These are phyloP conservation scores for Boechera divaricarpa DNA, from an alignment of 345 rosid species.

Conservation along the genomic window DNA sequence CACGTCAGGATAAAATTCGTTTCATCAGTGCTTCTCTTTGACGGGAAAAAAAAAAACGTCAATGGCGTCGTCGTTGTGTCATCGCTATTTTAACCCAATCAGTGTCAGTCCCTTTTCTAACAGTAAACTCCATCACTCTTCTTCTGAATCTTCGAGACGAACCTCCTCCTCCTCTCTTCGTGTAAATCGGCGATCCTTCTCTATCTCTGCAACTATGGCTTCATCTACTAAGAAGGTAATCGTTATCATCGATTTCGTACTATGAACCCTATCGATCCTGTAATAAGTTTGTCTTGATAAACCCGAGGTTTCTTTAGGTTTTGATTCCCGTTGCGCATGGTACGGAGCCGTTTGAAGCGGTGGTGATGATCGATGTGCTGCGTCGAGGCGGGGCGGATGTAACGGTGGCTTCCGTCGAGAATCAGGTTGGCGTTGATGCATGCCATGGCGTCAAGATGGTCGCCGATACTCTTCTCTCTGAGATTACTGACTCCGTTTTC, in stretches of 20 bases:
- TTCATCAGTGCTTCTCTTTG: slow-evolving; percentile 25
- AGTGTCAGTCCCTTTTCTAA: slow-evolving; percentile 7
- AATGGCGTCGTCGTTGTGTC: slow-evolving; percentile 46
- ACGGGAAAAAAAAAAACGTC: background rate
- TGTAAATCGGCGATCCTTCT: slow-evolving; percentile 44
- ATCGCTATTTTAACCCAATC: slow-evolving; percentile 22
- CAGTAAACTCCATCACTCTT: slow-evolving; percentile 14
- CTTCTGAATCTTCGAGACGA: slow-evolving; percentile 31
- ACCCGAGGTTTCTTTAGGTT: slow-evolving; percentile 54
- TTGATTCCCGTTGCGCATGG: slow-evolving; percentile 93
- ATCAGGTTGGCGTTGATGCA: slow-evolving; percentile 70
- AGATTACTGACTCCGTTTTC: slow-evolving; percentile 55
- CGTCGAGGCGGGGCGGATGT: slow-evolving; percentile 88
- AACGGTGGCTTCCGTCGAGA: slow-evolving; percentile 81
- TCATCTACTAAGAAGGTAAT: slow-evolving; percentile 60
- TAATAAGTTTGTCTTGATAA: background rate
- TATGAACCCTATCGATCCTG: slow-evolving; percentile 34
- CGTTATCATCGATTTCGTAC: slow-evolving; percentile 12
- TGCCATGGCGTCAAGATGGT: slow-evolving; percentile 75
- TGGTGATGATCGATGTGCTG: slow-evolving; percentile 77
- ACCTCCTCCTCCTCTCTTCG: slow-evolving; percentile 12
- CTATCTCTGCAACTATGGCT: slow-evolving; percentile 59
- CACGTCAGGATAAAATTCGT: slow-evolving; percentile 34
- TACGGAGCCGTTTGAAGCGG: slow-evolving; percentile 95
- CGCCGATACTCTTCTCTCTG: slow-evolving; percentile 73